Evolutionary conservation across 2,329 filamentous ascomycete genomes (phyloP).

Genomic region (Lachnellula occidentalis): DNA sequence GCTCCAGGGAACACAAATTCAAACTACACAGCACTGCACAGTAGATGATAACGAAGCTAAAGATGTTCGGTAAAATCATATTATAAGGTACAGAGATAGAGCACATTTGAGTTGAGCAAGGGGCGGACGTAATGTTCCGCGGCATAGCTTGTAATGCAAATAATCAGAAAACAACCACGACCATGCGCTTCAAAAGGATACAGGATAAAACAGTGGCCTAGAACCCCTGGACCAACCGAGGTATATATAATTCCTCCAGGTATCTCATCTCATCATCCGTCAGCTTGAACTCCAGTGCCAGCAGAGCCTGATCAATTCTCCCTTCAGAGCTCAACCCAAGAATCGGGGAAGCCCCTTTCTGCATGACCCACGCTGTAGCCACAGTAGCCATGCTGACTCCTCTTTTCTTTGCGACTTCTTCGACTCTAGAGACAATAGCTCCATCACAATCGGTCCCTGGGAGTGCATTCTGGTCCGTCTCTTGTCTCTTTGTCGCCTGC

Average conservation of each 20-base stretch:
- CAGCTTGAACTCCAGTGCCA: slow-evolving; percentile 32
- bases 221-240: slow-evolving; percentile 10
- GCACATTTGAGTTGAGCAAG: too few species aligned
- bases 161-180: too few species aligned
- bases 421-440: slow-evolving; percentile 35
- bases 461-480: slow-evolving; percentile 4
- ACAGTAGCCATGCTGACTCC: slow-evolving; percentile 53
- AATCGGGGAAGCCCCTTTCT: slow-evolving; percentile 44
- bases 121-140: too few species aligned
- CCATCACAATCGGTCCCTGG: slow-evolving; percentile 10
- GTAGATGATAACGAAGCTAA: too few species aligned
- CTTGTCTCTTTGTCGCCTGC: slow-evolving; percentile 1
- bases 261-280: slow-evolving; percentile 44
- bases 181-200: too few species aligned
- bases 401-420: slow-evolving; percentile 49
- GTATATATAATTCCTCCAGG: slow-evolving; percentile 45
- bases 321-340: slow-evolving; percentile 44
- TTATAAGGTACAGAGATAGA: too few species aligned
- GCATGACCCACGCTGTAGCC: slow-evolving; percentile 49
- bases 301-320: slow-evolving; percentile 47
- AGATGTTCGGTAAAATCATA: too few species aligned
- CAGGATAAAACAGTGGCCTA: too few species aligned
- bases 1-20: too few species aligned
- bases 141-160: too few species aligned
- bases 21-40: too few species aligned